Base-by-base conservation (phyloP, 257 asterid species). In the Linderniella brevidens region DNA sequence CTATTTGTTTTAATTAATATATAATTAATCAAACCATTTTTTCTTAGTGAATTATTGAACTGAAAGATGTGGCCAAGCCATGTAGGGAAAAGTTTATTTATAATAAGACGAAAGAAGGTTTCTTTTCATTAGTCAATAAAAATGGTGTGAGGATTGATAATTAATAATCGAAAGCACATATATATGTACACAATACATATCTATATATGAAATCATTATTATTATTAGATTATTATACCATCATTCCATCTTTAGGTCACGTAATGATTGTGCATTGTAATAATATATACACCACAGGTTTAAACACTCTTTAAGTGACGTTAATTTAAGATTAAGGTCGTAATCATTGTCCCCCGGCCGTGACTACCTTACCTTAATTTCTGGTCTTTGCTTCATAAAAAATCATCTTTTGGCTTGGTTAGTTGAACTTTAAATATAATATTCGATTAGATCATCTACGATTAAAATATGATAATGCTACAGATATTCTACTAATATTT, bases 281-380 rank as follows among this genome's bases (percentile, higher is more conserved):
- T 69, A 29, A 6, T 25, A 25, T 2, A 6, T 25, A 25, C 4
- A 2, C 4, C 32, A 2, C 32, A 2, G 32, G 32, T 25, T 6
- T 25, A 25, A 25, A 25, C 32, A 25, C 32, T 25, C 32, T 25
- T n/a, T n/a, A n/a, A n/a, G 32, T 25, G 6, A 25, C 32, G 6
- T 2, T 41, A 53, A 52, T 53, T 59, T 35, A 56, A 49, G 67
- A 56, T 61, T 59, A 69, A 51, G 58, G 49, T 71, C 64, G 66
- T 60, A 65, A 70, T 78, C 70, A 67, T 50, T 68, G 78, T 68
- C 81, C 64, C 63, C 70, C 59, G 49, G 48, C 10, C 41, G 64
- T 58, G 70, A 17, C 55, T 53, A 53, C 64, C 68, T 62, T 62
- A 72, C 93, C 93, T 61, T 65, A 42, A 58, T 64, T 73, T 77